Conservation (phyloP, 495 filamentous ascomycete genomes). For the Penicillium angulare region DNA sequence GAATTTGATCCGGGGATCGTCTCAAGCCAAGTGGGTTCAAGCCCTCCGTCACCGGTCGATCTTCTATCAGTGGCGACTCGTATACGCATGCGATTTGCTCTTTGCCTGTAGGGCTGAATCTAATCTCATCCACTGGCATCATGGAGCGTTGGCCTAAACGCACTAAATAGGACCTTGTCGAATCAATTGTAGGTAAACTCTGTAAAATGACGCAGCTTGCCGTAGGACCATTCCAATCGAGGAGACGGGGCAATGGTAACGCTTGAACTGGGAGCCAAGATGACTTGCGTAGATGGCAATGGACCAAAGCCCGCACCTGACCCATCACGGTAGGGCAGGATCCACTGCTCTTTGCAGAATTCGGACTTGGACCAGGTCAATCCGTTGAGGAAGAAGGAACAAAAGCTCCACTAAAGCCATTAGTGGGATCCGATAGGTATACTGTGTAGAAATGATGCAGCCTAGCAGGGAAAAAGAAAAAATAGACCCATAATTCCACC, state of each 20-base stretch:
- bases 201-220: neutral
- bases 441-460: conserved; percentile 27
- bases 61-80: too few species aligned
- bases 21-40: too few species aligned
- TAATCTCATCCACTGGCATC: too few species aligned
- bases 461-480: too few species aligned
- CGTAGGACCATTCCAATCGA: neutral
- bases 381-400: conserved; percentile 12
- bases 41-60: too few species aligned
- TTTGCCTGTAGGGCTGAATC: too few species aligned
- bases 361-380: conserved; percentile 4
- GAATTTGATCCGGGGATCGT: too few species aligned
- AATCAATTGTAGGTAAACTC: too few species aligned
- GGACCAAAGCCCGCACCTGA: neutral
- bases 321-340: neutral
- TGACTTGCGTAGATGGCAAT: neutral
- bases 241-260: neutral
- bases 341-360: conserved; percentile 3
- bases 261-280: neutral
- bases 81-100: too few species aligned
- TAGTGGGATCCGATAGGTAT: conserved; percentile 21
- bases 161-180: too few species aligned
- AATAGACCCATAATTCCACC: conserved; percentile 21
- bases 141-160: too few species aligned
- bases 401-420: conserved; percentile 13